Conservation (phyloP, 257 asterid species). For the Pogostemon cablin region DNA sequence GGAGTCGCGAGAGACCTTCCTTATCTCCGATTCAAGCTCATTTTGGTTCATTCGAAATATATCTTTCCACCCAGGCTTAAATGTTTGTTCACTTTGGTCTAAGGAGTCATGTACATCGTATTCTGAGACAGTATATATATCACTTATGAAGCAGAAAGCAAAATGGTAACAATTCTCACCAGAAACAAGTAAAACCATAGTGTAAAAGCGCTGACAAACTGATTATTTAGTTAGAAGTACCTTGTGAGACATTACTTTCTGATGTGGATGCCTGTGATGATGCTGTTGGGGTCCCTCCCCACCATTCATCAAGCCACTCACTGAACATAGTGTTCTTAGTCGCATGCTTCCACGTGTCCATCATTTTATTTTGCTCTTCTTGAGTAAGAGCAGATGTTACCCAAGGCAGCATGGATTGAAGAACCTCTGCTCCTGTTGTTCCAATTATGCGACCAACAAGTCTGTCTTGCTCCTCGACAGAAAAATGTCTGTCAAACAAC, state of each 20-base stretch:
- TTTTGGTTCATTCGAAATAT: constrained; percentile 89
- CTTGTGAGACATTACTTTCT: constrained; percentile 48
- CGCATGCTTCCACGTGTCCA: constrained; percentile 84
- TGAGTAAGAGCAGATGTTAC: constrained; percentile 91
- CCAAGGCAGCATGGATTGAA: constrained; percentile 95
- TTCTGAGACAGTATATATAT: constrained; percentile 38
- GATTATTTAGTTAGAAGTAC: constrained; percentile 32
- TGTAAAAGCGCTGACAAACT: no score
- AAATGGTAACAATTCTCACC: no score
- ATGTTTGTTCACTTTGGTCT: constrained; percentile 63
- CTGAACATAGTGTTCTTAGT: constrained; percentile 89
- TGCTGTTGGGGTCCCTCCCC: constrained; percentile 64
- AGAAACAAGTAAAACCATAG: no score
- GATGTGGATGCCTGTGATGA: constrained; percentile 46
- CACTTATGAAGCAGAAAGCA: no score
- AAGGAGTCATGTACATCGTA: constrained; percentile 57
- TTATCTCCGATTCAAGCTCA: constrained; percentile 92
- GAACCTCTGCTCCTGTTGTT: constrained; percentile 93
- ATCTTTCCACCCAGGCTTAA: constrained; percentile 96
- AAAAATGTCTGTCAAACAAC: constrained; percentile 77
- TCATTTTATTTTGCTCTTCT: constrained; percentile 88
- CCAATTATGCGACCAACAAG: constrained; percentile 89
- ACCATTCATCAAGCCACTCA: constrained; percentile 97
- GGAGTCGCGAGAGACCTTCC: constrained; percentile 87
- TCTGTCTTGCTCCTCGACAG: constrained; percentile 82